Base-by-base conservation (phyloP, 108 stramenopile species). In the Ochromonas danica region DNA sequence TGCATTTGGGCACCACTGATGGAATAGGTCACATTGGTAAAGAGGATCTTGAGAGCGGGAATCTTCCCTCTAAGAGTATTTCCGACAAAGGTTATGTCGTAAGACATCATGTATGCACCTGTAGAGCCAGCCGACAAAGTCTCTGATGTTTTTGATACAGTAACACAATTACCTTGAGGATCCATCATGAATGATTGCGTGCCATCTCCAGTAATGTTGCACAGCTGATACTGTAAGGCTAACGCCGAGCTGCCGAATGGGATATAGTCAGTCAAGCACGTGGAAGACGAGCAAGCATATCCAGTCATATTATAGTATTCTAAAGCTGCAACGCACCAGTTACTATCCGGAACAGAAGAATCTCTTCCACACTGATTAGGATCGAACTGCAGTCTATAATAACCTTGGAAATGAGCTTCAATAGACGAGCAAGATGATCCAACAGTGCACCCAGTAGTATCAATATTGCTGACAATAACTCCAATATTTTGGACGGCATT, bases 61-160 rank as follows among this genome's bases (percentile, higher is more conserved):
- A 93, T 87, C 80, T 93, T 89, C 6, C 91, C 92, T 40, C 90
- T 82, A 43, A 82, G 71, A 61, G 83, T 87, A 61, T 82, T 35
- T 1, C 91, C 90, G 45, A 88, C 86, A 71, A 93, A 93, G 27
- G 84, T 79, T 40, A 93, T 81, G 51, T 82, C 79, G 79, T 91
- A 92, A 27, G 83, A 31, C 35, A 90, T 39, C 71, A 89, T 83
- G 71, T 91, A 89, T 61, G 80, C 84, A 25, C 91, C 91, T 42
- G 43, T 71, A 45, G 88, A 85, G 22, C 40, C 36, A 42, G 14
- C 6, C 3, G 38, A 3, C 3, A 75, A 10, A 42, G 63, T 67
- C 25, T 75, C 22, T 41, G 72, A 45, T 6, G n/a, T 27, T 36
- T 75, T 75, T 25, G 14, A 6, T 6, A 75, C 72, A 42, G 17